Evolutionary conservation across 805 yeast species (phyloP).

Genomic region (Yarrowia keelungensis): DNA sequence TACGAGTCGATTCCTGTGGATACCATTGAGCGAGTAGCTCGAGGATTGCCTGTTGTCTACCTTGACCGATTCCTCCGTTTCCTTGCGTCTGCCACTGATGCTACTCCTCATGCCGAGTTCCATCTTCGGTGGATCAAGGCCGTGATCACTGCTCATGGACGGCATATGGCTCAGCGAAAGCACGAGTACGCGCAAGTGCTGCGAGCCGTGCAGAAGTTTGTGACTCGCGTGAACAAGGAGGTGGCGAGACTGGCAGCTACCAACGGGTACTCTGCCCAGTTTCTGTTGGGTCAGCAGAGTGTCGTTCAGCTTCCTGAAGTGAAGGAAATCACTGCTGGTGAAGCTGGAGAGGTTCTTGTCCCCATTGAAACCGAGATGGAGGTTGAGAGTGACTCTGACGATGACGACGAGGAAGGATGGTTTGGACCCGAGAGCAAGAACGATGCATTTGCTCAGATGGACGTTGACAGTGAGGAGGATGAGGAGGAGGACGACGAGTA

Average conservation of each 20-base stretch:
- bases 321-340: neutral
- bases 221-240: slow-evolving; percentile 76
- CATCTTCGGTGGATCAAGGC: slow-evolving; percentile 80
- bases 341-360: slow-evolving; percentile 47
- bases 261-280: slow-evolving; percentile 45
- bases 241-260: slow-evolving; percentile 51
- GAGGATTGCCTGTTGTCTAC: slow-evolving; percentile 79
- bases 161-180: slow-evolving; percentile 67
- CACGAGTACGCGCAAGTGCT: slow-evolving; percentile 68
- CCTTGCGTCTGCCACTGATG: slow-evolving; percentile 69
- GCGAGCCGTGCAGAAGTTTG: slow-evolving; percentile 75
- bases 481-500: slow-evolving; percentile 27
- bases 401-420: slow-evolving; percentile 51
- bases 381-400: slow-evolving; percentile 49
- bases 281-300: slow-evolving; percentile 36
- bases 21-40: slow-evolving; percentile 70
- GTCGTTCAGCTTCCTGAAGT: too few relatives aligned
- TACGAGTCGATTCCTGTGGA: slow-evolving; percentile 75
- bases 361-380: slow-evolving; percentile 43
- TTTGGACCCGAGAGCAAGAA: slow-evolving; percentile 47
- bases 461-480: neutral
- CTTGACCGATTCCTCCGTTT: slow-evolving; percentile 70
- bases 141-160: slow-evolving; percentile 76
- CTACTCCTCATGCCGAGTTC: slow-evolving; percentile 84
- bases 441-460: slow-evolving; percentile 34